Evolutionary conservation across 441 rosid genomes (phyloP).

Genomic region (Euphorbia corollata): DNA sequence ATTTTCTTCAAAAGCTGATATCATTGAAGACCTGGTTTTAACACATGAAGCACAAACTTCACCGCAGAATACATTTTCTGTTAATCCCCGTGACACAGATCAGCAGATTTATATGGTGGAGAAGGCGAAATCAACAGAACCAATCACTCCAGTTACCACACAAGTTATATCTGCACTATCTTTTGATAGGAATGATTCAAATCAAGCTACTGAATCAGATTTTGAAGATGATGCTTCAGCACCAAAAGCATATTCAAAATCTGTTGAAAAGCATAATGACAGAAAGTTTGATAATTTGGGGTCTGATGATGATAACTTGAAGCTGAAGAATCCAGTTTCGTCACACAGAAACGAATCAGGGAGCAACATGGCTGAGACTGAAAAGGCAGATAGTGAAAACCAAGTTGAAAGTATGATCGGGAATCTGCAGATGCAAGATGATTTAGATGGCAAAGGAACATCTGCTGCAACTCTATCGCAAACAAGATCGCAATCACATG

Average conservation of each 20-base stretch:
- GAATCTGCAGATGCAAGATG: slow-evolving; percentile 22
- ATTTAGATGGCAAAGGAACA: slow-evolving; percentile 23
- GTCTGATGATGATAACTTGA: slow-evolving; percentile 23
- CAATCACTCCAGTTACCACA: slow-evolving; percentile 20
- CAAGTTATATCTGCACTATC: slow-evolving; percentile 28
- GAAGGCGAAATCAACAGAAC: slow-evolving; percentile 17
- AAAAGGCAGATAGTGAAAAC: slow-evolving; percentile 24
- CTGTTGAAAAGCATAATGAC: slow-evolving; percentile 25
- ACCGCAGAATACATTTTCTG: slow-evolving; percentile 15
- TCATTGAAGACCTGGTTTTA: slow-evolving; percentile 7
- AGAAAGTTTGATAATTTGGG: slow-evolving; percentile 17
- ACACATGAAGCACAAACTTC: slow-evolving; percentile 20
- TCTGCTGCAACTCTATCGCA: slow-evolving; percentile 22
- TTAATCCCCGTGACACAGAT: slow-evolving; percentile 25
- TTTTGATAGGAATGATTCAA: slow-evolving; percentile 19
- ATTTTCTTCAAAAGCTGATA: slow-evolving; percentile 21
- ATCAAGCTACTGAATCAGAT: slow-evolving; percentile 20
- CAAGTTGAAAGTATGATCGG: slow-evolving; percentile 19
- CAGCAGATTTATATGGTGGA: slow-evolving; percentile 26
- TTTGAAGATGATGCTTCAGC: slow-evolving; percentile 20
- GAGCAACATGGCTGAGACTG: slow-evolving; percentile 21
- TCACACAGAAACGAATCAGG: slow-evolving; percentile 22
- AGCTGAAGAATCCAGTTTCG: slow-evolving; percentile 25
- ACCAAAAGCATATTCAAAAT: slow-evolving; percentile 17
- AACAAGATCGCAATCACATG: slow-evolving; percentile 19